A percentile compares a stretch with the other conserved stretches of the same genome.
Conservation (phyloP, 2,329 filamentous ascomycete genomes). For the Onygena corvina region DNA sequence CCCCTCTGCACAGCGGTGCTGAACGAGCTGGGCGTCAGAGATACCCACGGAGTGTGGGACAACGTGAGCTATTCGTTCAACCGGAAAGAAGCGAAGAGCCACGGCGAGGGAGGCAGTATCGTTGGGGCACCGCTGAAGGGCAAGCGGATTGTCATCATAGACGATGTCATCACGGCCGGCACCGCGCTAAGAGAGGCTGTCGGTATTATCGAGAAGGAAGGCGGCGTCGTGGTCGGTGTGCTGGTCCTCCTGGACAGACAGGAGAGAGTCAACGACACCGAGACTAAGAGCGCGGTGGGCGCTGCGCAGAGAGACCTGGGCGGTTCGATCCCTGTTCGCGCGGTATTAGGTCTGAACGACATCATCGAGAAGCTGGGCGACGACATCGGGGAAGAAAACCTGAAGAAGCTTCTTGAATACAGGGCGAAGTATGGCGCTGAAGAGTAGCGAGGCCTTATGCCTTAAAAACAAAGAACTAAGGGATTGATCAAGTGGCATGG, state of each 20-base stretch:
- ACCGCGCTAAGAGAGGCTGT: conserved; percentile 91
- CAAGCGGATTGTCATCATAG: conserved; percentile 77
- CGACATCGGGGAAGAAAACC: conserved; percentile 50
- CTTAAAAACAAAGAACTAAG: too few species aligned
- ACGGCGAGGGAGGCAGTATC: conserved; percentile 88
- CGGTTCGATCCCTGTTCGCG: conserved; percentile 57
- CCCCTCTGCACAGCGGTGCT: conserved; percentile 70
- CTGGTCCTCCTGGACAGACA: conserved; percentile 74
- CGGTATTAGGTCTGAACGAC: conserved; percentile 68
- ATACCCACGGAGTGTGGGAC: conserved; percentile 50
- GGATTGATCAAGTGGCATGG: neutral
- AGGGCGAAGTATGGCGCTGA: conserved; percentile 37
- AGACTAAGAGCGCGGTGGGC: conserved; percentile 66
- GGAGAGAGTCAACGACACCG: conserved; percentile 48
- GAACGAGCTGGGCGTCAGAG: conserved; percentile 60
- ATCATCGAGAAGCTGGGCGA: conserved; percentile 58
- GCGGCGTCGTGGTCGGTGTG: conserved; percentile 73
- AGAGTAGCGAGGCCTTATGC: conserved; percentile 3
- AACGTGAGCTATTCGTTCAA: conserved; percentile 78
- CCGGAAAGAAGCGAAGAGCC: conserved; percentile 90
- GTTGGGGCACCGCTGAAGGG: conserved; percentile 77
- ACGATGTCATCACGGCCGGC: conserved; percentile 93
- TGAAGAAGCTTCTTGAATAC: conserved; percentile 61
- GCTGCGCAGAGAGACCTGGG: conserved; percentile 72
- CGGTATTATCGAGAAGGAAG: conserved; percentile 72